Evolutionary conservation across 139 green algal species (phyloP).

Genomic region (Asterochloris erici): DNA sequence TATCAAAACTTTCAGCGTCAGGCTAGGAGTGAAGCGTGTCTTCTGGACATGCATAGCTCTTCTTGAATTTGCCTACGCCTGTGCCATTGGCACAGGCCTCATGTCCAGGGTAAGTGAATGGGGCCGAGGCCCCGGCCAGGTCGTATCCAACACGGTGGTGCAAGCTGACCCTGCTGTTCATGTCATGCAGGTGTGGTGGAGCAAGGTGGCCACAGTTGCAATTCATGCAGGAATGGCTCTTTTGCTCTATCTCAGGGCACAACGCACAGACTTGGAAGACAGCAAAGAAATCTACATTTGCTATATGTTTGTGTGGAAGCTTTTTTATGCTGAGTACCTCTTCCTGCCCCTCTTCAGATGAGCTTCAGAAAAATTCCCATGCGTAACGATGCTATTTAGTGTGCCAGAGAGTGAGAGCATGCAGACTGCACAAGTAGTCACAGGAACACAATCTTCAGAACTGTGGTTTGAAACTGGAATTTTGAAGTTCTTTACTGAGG

Average conservation of each 20-base stretch:
- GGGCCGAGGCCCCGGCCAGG: neutral
- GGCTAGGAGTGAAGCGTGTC: slow-evolving; percentile 59
- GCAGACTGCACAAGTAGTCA: neutral
- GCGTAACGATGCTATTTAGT: too few relatives aligned
- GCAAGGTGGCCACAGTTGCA: slow-evolving; percentile 32
- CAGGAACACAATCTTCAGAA: neutral
- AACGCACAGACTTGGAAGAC: slow-evolving; percentile 45
- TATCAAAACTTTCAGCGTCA: slow-evolving; percentile 82
- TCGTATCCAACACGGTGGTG: neutral
- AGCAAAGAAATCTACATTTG: slow-evolving; percentile 28
- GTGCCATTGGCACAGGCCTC: slow-evolving; percentile 48
- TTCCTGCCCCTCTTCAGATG: slow-evolving; percentile 76
- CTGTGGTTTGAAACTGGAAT: neutral
- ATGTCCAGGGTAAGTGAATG: slow-evolving; percentile 20
- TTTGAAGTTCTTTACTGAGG: too few relatives aligned
- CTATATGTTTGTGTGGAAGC: slow-evolving; percentile 83
- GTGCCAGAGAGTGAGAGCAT: too few relatives aligned
- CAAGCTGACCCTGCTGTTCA: neutral
- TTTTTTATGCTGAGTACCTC: slow-evolving; percentile 93
- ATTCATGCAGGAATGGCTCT: slow-evolving; percentile 38
- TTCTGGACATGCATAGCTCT: slow-evolving; percentile 87
- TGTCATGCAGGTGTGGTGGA: slow-evolving; percentile 37
- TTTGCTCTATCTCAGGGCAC: slow-evolving; percentile 41
- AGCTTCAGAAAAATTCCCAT: neutral
- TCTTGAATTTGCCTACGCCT: slow-evolving; percentile 68